Percentiles rank a stretch among this genome's conserved stretches.
Evolutionary conservation across 768 basidiomycete genomes (phyloP).

Genomic region (Daedaleopsis sinensis): DNA sequence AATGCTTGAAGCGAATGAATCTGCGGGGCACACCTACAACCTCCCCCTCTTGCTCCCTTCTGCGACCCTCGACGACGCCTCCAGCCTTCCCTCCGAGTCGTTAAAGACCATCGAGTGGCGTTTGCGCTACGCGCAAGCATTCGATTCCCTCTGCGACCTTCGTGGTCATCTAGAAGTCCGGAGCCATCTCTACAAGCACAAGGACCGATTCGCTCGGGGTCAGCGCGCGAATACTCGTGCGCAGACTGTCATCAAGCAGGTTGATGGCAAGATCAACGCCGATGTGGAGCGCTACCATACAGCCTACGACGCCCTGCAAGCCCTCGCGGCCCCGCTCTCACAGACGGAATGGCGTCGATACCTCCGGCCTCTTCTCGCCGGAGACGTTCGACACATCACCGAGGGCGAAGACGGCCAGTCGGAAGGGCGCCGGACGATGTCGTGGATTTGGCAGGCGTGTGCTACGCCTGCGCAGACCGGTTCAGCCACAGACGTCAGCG

Average conservation of each 20-base stretch:
- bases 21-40: not conserved
- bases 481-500: not conserved
- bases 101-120: slow-evolving; percentile 1
- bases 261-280: not conserved
- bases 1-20: not conserved
- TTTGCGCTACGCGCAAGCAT: slow-evolving; percentile 4
- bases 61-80: no score
- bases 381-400: slow-evolving; percentile 10
- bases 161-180: slow-evolving; percentile 5
- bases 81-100: not conserved
- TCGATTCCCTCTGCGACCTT: slow-evolving; percentile 6
- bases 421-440: slow-evolving; percentile 13
- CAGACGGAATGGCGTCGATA: slow-evolving; percentile 3
- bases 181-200: slow-evolving; percentile 4
- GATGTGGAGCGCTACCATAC: slow-evolving; percentile 2
- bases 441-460: slow-evolving; percentile 20
- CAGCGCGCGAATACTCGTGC: slow-evolving; percentile 7
- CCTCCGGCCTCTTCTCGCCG: not conserved
- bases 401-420: not conserved
- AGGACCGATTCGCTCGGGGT: slow-evolving; percentile 4
- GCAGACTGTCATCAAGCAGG: not conserved
- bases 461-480: not conserved
- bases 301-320: slow-evolving; percentile 1
- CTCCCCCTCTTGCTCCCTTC: slow-evolving; percentile 13
- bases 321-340: not conserved